Evolutionary conservation across 768 basidiomycete species (phyloP).

Genomic region (Nidularia pulvinata): DNA sequence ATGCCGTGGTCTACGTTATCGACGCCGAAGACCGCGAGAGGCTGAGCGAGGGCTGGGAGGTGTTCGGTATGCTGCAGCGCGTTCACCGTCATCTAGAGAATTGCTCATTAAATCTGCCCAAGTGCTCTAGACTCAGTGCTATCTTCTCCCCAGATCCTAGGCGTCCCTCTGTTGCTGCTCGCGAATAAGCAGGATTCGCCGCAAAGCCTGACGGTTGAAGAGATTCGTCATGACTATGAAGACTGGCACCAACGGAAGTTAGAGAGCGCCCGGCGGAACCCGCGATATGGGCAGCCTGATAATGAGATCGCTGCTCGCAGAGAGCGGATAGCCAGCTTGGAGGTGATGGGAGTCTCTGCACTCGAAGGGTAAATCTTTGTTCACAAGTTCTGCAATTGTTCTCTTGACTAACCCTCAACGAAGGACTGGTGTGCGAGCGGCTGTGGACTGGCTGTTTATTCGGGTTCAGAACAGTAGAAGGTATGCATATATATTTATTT

Average conservation of each 20-base stretch:
- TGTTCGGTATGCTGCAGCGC: slow-evolving; percentile 76
- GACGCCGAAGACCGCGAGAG: slow-evolving; percentile 92
- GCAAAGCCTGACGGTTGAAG: slow-evolving; percentile 79
- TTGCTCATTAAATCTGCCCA: slow-evolving; percentile 1
- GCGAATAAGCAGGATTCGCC: slow-evolving; percentile 97
- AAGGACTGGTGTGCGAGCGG: slow-evolving; percentile 88
- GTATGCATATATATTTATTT: slow-evolving; percentile 34
- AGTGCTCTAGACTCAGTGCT: slow-evolving; percentile 71
- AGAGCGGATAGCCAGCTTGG: slow-evolving; percentile 71
- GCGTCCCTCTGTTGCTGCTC: slow-evolving; percentile 86
- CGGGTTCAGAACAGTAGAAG: slow-evolving; percentile 89
- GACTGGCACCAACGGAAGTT: slow-evolving; percentile 81
- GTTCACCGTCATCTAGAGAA: background rate
- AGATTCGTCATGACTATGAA: slow-evolving; percentile 89
- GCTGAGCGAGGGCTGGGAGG: slow-evolving; percentile 94
- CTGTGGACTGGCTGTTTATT: slow-evolving; percentile 94
- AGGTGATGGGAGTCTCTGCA: slow-evolving; percentile 90
- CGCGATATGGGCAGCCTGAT: slow-evolving; percentile 44
- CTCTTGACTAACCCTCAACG: background rate
- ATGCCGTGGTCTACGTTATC: slow-evolving; percentile 94
- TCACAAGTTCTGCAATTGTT: background rate
- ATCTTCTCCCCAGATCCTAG: slow-evolving; percentile 86
- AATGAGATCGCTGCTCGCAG: slow-evolving; percentile 41
- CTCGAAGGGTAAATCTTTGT: slow-evolving; percentile 73
- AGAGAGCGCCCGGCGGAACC: slow-evolving; percentile 62